A percentile compares a stretch with the other conserved stretches of the same genome.
Conservation (phyloP, 257 asterid genomes). For the Coffea canephora region DNA sequence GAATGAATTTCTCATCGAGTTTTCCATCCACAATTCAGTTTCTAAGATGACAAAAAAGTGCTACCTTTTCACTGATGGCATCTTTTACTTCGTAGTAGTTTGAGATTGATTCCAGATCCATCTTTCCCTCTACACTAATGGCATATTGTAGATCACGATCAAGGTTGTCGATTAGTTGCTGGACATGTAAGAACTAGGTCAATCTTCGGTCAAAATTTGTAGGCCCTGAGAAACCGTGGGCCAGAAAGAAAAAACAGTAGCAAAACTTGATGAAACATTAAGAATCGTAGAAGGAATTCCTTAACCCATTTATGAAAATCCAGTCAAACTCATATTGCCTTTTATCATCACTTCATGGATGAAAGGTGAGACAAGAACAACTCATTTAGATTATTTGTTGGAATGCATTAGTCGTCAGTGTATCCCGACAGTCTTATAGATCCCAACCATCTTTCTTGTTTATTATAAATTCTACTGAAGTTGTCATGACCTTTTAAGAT, state of each 20-base stretch:
- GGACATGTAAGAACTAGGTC: constrained; percentile 23
- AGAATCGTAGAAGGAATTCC: background rate
- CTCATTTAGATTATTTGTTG: background rate
- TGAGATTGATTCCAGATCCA: constrained; percentile 69
- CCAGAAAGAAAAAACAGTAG: background rate
- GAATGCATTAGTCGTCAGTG: background rate
- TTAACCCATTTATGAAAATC: background rate
- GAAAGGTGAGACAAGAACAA: background rate
- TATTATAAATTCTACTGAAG: too few species aligned
- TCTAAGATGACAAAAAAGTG: constrained; percentile 14
- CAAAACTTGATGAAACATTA: background rate
- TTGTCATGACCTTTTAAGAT: too few species aligned
- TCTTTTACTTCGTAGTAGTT: constrained; percentile 89
- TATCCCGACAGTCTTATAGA: too few species aligned
- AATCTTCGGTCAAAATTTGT: background rate
- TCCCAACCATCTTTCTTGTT: too few species aligned
- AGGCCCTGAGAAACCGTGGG: background rate
- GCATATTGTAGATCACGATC: constrained; percentile 99
- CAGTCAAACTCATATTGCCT: background rate
- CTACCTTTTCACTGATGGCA: constrained; percentile 83
- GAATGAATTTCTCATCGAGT: background rate
- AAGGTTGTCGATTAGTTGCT: constrained; percentile 83
- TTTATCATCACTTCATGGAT: background rate
- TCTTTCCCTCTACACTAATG: constrained; percentile 86
- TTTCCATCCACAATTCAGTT: constrained; percentile 12